Evolutionary conservation across 1,284 basidiomycete species (phyloP), one percentile per base, ranked within the genome.

Genomic region (Peniophora sp.): DNA sequence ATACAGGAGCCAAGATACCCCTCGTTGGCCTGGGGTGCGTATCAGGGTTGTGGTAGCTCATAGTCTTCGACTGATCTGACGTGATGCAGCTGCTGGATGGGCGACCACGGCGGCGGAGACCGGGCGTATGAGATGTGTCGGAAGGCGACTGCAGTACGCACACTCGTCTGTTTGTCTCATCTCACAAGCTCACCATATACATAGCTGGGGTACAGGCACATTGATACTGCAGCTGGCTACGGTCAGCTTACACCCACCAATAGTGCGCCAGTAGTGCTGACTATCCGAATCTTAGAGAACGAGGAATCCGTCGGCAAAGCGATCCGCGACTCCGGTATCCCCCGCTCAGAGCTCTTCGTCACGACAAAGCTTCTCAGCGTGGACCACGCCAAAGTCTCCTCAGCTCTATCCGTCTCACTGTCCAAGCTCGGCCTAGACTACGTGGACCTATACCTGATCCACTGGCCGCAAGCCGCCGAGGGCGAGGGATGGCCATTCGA

Each of bases 361-460:
- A 74, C 79, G 1, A 75, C 74, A 2, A 75, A 75, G 54, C 59
- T 74, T 60, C 68, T 65, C 6, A 62, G 62, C 37, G 32, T 49
- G 2, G 60, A 63, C 37, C 79, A 79, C 62, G 71, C 73, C 58
- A 61, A 67, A 55, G 76, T 79, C 24, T 64, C 69, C 50, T 68
- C 79, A 60, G 74, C 71, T 24, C 69, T 86, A 53, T 74, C 81
- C 53, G 62, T 70, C 47, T 81, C 78, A 10, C 68, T 89, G 20
- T 64, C 72, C 49, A 72, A 75, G 56, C 73, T 89, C 14, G 73
- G 72, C 34, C 55, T 78, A 36, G 79, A 74, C 23, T 88, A 88
- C 64, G 72, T 89, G 49, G 85, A 89, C 61, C 65, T 88, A 22
- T 88, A 83, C 64, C 71, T 89, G 20, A 74, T 88, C 63, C 84